Evolutionary conservation across 208 protist species (phyloP).

Genomic region (Wallacemonas sp.): DNA sequence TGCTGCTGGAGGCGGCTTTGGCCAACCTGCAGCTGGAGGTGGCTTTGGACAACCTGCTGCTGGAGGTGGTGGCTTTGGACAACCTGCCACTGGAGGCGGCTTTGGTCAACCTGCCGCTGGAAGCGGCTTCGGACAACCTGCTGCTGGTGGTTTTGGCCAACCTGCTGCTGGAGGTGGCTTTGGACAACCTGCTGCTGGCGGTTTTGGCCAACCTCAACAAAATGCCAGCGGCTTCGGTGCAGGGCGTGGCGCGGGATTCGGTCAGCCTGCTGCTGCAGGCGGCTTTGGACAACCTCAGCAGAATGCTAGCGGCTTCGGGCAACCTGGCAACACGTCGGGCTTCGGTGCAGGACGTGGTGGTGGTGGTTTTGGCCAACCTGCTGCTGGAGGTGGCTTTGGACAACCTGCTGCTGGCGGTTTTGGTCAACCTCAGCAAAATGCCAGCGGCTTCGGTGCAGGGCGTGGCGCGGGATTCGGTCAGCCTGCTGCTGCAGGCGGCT

Average conservation of each 20-base stretch:
- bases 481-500: constrained; percentile 27
- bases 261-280: constrained; percentile 22
- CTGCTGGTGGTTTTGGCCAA: constrained; percentile 10
- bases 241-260: constrained; percentile 15
- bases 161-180: constrained; percentile 10
- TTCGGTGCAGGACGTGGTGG: constrained; percentile 30
- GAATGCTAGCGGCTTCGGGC: constrained; percentile 17
- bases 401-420: constrained; percentile 31
- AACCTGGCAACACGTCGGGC: constrained; percentile 15
- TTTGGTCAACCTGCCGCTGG: constrained; percentile 20
- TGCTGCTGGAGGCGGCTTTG: constrained; percentile 34
- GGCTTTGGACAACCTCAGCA: constrained; percentile 35
- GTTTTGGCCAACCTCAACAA: constrained; percentile 16
- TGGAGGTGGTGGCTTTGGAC: constrained; percentile 29
- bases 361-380: constrained; percentile 31
- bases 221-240: constrained; percentile 17
- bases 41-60: constrained; percentile 11
- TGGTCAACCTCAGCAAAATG: constrained; percentile 24
- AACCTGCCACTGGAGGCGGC: constrained; percentile 16
- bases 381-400: constrained; percentile 17
- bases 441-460: constrained; percentile 41
- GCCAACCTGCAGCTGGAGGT: constrained; percentile 6
- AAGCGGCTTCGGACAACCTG: constrained; percentile 22
- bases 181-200: constrained; percentile 12
- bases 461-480: constrained; percentile 38